Evolutionary conservation across 805 yeast species (phyloP).

Genomic region (Ogataea corticis): DNA sequence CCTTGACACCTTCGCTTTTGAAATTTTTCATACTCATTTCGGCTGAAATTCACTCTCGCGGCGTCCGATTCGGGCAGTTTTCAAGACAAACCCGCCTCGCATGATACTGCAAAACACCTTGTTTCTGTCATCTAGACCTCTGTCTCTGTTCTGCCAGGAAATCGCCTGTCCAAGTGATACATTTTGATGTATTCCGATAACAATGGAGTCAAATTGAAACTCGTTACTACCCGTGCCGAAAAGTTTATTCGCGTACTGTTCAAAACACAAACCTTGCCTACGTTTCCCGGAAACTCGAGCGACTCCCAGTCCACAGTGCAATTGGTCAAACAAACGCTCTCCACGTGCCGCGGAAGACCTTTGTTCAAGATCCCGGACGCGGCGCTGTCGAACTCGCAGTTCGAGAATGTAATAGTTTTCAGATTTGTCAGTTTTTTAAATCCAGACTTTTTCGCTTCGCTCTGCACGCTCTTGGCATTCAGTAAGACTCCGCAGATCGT

Average conservation of each 20-base stretch:
- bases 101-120: too few relatives aligned
- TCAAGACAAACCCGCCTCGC: too few relatives aligned
- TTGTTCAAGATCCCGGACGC: constrained; percentile 9
- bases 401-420: constrained; percentile 17
- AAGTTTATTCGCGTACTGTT: constrained; percentile 13
- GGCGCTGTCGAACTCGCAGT: constrained; percentile 11
- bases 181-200: constrained; percentile 21
- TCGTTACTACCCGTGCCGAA: not conserved
- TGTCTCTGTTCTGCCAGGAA: not conserved
- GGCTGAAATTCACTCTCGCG: too few relatives aligned
- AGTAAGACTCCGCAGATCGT: constrained; percentile 15
- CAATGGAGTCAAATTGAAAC: constrained; percentile 15
- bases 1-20: too few relatives aligned
- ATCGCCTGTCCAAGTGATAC: constrained; percentile 16
- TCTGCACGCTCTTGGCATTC: constrained; percentile 2
- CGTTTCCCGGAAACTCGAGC: constrained; percentile 9
- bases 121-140: not conserved
- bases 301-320: constrained; percentile 14
- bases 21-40: too few relatives aligned
- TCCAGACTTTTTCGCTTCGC: not conserved
- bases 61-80: too few relatives aligned
- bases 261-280: constrained; percentile 16
- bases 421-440: constrained; percentile 10
- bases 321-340: constrained; percentile 16
- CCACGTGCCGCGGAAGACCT: constrained; percentile 16